These are phyloP conservation scores for Guyanaporus albipodus DNA, from an alignment of 768 basidiomycete species.

Conservation along the genomic window DNA sequence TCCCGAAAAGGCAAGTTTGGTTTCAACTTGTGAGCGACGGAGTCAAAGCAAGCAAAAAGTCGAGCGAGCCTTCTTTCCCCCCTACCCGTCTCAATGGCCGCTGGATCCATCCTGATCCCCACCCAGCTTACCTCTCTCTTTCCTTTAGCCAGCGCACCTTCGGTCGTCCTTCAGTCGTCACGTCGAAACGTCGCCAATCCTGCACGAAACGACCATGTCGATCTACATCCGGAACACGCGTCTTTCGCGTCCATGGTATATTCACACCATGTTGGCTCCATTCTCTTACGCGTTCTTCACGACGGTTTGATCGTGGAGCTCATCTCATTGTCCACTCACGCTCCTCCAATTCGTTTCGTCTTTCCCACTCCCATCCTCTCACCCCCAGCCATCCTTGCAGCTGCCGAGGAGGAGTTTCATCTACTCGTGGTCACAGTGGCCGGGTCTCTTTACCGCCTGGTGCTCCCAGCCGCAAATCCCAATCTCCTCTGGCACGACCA, in stretches of 20 bases:
- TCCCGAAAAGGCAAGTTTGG: conserved; percentile 24
- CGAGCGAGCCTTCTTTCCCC: neutral
- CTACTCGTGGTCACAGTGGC: conserved; percentile 63
- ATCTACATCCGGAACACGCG: conserved; percentile 69
- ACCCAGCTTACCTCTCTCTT: conserved; percentile 65
- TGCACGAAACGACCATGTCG: conserved; percentile 34
- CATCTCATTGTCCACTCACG: conserved; percentile 61
- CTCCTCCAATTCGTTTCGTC: conserved; percentile 69
- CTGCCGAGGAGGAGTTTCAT: conserved; percentile 49
- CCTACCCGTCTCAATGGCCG: conserved; percentile 22
- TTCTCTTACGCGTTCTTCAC: conserved; percentile 73
- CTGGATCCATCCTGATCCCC: conserved; percentile 41
- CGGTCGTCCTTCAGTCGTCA: conserved; percentile 54
- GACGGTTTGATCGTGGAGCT: conserved; percentile 73
- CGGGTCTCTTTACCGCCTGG: conserved; percentile 71
- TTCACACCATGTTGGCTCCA: conserved; percentile 53
- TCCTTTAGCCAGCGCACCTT: conserved; percentile 46
- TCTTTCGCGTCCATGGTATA: conserved; percentile 56
- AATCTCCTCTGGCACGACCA: conserved; percentile 57
- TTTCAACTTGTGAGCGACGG: neutral
- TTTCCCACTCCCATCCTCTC: conserved; percentile 69
- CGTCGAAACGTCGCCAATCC: conserved; percentile 52
- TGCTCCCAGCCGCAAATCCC: conserved; percentile 54
- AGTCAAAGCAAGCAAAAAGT: neutral
- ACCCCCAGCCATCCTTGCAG: conserved; percentile 59